Conservation (phyloP, 106 monocot genomes). For the Amphibolis antarctica region DNA sequence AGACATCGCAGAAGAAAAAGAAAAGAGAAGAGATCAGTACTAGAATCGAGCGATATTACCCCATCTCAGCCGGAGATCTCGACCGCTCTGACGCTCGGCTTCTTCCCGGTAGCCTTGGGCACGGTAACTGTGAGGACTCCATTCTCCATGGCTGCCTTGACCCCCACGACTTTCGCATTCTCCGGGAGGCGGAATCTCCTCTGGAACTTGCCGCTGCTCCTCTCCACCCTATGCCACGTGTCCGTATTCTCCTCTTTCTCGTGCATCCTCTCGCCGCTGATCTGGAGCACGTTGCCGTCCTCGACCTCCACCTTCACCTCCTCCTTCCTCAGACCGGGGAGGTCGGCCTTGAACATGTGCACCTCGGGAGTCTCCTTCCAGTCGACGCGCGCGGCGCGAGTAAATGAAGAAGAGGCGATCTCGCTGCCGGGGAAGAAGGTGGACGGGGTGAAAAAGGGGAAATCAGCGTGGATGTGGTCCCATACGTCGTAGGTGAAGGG, state of each 20-base stretch:
- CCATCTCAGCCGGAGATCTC: conserved; percentile 24
- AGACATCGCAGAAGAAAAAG: no score
- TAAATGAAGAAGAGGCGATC: no score
- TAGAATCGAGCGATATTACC: no score
- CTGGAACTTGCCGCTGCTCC: conserved; percentile 15
- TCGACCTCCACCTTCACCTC: conserved; percentile 66
- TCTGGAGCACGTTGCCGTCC: conserved; percentile 55
- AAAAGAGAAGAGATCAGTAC: no score
- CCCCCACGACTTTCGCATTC: conserved; percentile 37
- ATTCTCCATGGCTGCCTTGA: conserved; percentile 58
- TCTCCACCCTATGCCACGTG: conserved; percentile 43
- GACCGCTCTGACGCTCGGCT: conserved; percentile 39
- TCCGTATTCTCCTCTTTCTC: conserved; percentile 22
- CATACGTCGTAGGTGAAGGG: no score
- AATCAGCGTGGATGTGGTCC: no score
- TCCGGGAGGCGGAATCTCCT: conserved; percentile 42
- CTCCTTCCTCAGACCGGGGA: conserved; percentile 47
- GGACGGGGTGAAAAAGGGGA: no score
- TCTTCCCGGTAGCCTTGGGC: conserved; percentile 49
- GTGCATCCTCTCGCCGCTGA: conserved; percentile 19
- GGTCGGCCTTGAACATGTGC: conserved; percentile 8
- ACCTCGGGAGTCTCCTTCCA: conserved; percentile 11
- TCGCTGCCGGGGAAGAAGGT: no score
- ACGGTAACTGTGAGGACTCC: conserved; percentile 62
- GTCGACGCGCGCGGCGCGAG: not conserved